Evolutionary conservation across 2,329 filamentous ascomycete genomes (phyloP).

Genomic region (Talaromyces verruculosus): DNA sequence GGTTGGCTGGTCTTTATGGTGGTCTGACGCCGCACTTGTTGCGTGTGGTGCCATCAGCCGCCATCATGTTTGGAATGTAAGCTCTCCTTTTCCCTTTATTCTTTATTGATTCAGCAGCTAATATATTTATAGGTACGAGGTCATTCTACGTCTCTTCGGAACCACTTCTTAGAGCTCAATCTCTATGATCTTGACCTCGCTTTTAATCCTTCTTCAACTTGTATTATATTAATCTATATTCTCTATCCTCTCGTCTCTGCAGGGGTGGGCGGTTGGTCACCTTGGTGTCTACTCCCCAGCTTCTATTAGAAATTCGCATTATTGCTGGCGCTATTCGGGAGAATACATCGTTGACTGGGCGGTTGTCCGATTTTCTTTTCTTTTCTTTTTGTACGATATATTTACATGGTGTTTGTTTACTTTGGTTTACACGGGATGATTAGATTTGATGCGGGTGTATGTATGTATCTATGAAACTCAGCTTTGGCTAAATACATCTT

Average conservation of each 20-base stretch:
- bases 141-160: constrained; percentile 36
- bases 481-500: neutral
- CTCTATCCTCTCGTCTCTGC: neutral
- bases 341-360: neutral
- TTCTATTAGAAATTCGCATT: constrained; percentile 9
- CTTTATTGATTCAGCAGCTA: constrained; percentile 26
- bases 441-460: neutral
- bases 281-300: neutral
- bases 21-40: constrained; percentile 89
- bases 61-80: constrained; percentile 95
- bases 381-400: constrained; percentile 8
- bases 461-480: constrained; percentile 2
- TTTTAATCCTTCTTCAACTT: neutral
- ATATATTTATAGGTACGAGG: constrained; percentile 32
- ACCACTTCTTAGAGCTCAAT: constrained; percentile 32
- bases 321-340: constrained; percentile 18
- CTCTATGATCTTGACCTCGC: neutral
- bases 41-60: constrained; percentile 85
- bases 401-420: neutral
- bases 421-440: neutral
- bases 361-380: neutral
- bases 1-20: constrained; percentile 80
- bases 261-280: neutral
- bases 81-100: constrained; percentile 30
- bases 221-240: constrained; percentile 14